These are phyloP conservation scores for Tremella fuciformis DNA, from an alignment of 768 basidiomycete species.

Conservation along the genomic window DNA sequence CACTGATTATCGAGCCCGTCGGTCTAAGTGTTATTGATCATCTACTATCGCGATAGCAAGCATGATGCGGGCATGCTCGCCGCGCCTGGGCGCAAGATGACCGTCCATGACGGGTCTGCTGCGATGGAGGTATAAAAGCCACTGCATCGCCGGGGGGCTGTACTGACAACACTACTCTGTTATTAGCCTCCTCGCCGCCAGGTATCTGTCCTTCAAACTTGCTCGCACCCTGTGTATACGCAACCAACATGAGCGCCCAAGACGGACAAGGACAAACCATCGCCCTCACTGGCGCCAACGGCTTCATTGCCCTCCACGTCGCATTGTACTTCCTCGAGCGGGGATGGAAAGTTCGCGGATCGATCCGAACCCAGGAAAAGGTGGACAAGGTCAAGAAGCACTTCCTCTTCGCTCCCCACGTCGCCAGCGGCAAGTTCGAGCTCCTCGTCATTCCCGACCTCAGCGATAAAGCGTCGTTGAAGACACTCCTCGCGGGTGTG, in stretches of 20 bases:
- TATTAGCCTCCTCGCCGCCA: too few relatives aligned
- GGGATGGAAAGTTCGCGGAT: slow-evolving; percentile 44
- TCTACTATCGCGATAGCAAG: too few relatives aligned
- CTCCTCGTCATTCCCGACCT: slow-evolving; percentile 40
- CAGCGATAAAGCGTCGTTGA: slow-evolving; percentile 26
- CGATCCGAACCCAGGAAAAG: slow-evolving; percentile 36
- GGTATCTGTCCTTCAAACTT: too few relatives aligned
- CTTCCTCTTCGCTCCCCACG: slow-evolving; percentile 23
- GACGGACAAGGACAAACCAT: not conserved
- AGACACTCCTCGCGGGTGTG: slow-evolving; percentile 32
- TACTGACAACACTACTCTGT: too few relatives aligned
- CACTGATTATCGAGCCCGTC: too few relatives aligned
- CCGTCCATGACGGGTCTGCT: too few relatives aligned
- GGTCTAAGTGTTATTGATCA: too few relatives aligned
- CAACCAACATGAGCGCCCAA: not conserved
- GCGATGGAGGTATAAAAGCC: too few relatives aligned
- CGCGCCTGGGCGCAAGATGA: too few relatives aligned
- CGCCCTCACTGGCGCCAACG: slow-evolving; percentile 40
- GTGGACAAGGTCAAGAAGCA: slow-evolving; percentile 22
- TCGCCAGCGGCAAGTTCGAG: slow-evolving; percentile 24
- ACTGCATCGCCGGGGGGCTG: too few relatives aligned
- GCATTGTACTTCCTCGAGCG: slow-evolving; percentile 37
- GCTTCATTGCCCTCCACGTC: slow-evolving; percentile 39
- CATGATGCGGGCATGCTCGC: too few relatives aligned
- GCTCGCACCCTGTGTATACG: too few relatives aligned